Base-by-base conservation (phyloP, 2,329 filamentous ascomycete genomes). In the Dothidotthia symphoricarpi region DNA sequence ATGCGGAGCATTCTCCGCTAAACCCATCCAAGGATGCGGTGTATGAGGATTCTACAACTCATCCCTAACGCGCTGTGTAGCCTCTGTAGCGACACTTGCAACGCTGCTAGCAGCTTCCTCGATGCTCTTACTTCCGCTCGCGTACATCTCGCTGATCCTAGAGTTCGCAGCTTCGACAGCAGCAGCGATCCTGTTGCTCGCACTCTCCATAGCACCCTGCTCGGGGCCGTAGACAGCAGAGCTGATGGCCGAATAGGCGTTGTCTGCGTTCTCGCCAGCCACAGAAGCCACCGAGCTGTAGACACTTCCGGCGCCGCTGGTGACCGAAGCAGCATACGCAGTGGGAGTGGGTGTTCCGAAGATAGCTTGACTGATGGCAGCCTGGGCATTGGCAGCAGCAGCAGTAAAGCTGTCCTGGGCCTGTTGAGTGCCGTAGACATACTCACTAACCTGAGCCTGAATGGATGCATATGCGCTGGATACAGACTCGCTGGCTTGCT, bases 371-470 rank as follows among this genome's bases (percentile, higher is more conserved):
- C 71, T 77, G 39, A 82, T 75, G 2, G 58, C 78, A 16, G 68
- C 68, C 42, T 76, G 74, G 8, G 80, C 80, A 27, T 74, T 76
- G 6, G 69, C 67, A 6, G 74, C 77, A 5, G 78, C 75, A n/a
- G 72, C 71, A 1, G 72, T 68, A 39, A 83, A 72, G 29, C 70
- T 74, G 28, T 69, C 66, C 42, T 75, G 74, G 4, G 78, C 79
- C 12, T 74, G 70, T 51, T 75, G 70, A 6, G 73, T 73, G 31
- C 78, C 77, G 45, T 81, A 80, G 22, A 82, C 63, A 24, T 75
- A 75, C 49, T 73, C 72, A 34, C 74, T 79, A 28, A 74, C 69
- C 15, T 71, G 69, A 22, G 70, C 71, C 29, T 70, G 69, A 4
- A 70, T 72, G 2, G 73, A 74, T 12, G 69, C 70, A 53, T 78